phyloP scores from a whole-genome alignment of 225 moss, liverwort and hornwort genomes.

The Asterella californica region DNA sequence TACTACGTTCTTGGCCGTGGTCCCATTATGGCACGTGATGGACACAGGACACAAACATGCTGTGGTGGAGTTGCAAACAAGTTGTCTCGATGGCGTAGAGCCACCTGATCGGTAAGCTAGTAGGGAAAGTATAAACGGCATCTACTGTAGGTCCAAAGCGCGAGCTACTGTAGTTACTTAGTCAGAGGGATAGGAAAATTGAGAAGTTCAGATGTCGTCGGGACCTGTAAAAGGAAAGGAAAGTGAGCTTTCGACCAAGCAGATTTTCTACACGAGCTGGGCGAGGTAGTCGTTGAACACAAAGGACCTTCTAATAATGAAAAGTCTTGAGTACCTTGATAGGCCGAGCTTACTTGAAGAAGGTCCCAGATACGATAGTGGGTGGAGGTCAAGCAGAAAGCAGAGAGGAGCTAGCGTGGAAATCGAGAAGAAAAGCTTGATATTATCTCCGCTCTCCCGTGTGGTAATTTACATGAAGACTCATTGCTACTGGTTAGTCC shows the following conservation, averaged over 20 bases:
- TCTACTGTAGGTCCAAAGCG: too few species aligned
- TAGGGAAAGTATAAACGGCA: too few species aligned
- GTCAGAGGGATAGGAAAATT: too few species aligned
- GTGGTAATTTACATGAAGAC: neutral
- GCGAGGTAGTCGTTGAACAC: neutral
- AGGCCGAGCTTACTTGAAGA: neutral
- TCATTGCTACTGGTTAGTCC: neutral
- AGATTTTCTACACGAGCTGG: too few species aligned
- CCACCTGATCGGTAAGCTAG: too few species aligned
- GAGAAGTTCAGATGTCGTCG: too few species aligned
- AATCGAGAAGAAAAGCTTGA: neutral
- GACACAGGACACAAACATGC: neutral
- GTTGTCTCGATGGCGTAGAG: too few species aligned
- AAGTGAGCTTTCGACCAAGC: too few species aligned
- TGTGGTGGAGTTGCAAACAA: neutral
- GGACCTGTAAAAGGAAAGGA: too few species aligned
- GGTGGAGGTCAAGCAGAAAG: neutral
- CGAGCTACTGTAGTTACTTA: too few species aligned
- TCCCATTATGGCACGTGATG: slow-evolving; percentile 2
- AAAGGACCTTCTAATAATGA: neutral
- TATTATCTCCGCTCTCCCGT: neutral
- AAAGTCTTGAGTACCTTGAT: neutral
- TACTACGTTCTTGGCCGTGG: neutral
- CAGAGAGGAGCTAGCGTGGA: neutral
- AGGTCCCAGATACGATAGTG: neutral